phyloP scores from a whole-genome alignment of 805 yeast species.

The Wickerhamiella shivajii region DNA sequence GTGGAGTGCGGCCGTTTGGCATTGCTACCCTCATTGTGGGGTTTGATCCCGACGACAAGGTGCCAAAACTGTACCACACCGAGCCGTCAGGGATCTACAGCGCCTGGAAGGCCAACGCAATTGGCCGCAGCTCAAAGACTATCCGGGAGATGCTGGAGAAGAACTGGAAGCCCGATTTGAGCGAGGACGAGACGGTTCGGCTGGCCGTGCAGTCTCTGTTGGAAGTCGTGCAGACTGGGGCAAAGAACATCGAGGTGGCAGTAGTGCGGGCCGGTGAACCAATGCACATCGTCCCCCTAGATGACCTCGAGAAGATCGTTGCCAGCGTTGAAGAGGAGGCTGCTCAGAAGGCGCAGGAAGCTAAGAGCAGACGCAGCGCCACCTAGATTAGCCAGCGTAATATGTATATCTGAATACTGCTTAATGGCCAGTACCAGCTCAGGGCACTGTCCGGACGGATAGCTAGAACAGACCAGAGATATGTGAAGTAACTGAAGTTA shows the following conservation, averaged over 20 bases:
- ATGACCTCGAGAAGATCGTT: slow-evolving; percentile 60
- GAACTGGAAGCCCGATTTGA: slow-evolving; percentile 50
- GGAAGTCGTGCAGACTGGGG: slow-evolving; percentile 97
- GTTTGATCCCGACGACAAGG: slow-evolving; percentile 70
- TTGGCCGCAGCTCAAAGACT: slow-evolving; percentile 88
- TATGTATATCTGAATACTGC: background rate
- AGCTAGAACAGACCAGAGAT: too few species aligned
- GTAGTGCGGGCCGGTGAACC: slow-evolving; percentile 59
- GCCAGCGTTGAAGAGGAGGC: slow-evolving; percentile 78
- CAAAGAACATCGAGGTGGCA: slow-evolving; percentile 87
- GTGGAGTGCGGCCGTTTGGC: slow-evolving; percentile 98
- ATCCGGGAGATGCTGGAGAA: slow-evolving; percentile 92
- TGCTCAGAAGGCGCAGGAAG: slow-evolving; percentile 63
- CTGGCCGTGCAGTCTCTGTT: slow-evolving; percentile 75
- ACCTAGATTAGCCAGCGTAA: background rate
- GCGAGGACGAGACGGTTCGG: slow-evolving; percentile 55
- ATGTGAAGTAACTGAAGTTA: too few species aligned
- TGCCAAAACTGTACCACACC: slow-evolving; percentile 79
- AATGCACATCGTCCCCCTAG: slow-evolving; percentile 45
- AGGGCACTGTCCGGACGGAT: too few species aligned
- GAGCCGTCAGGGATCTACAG: slow-evolving; percentile 96
- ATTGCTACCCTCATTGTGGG: slow-evolving; percentile 92
- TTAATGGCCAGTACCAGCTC: too few species aligned
- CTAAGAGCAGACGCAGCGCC: slow-evolving; percentile 9
- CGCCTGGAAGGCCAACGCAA: slow-evolving; percentile 96